A percentile compares a stretch with the other conserved stretches of the same genome.
phyloP scores from a whole-genome alignment of 2,329 filamentous ascomycete genomes.

The Alternaria brassicicola region DNA sequence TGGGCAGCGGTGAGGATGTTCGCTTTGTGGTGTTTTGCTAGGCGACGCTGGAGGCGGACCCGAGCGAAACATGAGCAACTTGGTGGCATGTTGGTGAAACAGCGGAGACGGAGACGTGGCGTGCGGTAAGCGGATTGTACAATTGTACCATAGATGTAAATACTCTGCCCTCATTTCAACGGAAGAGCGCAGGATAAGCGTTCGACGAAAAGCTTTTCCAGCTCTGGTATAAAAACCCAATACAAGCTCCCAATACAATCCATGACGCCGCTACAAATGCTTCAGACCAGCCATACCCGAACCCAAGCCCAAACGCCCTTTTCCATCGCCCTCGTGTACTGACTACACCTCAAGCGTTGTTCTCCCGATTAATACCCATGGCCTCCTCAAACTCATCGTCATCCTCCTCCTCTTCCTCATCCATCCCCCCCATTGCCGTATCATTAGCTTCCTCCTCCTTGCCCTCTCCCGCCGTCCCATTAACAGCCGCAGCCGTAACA shows the following conservation, averaged over 20 bases:
- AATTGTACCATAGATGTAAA: constrained; percentile 24
- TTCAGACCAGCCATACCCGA: neutral
- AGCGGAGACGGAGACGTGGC: too few relatives aligned
- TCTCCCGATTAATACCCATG: constrained; percentile 33
- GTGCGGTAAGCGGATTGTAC: too few relatives aligned
- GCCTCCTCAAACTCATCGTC: constrained; percentile 55
- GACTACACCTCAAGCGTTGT: neutral
- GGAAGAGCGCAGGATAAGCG: too few relatives aligned
- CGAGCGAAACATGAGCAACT: too few relatives aligned
- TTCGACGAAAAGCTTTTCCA: constrained; percentile 14
- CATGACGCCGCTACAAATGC: constrained; percentile 28
- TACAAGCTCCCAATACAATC: constrained; percentile 1
- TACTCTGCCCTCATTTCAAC: neutral
- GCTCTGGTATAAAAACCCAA: constrained; percentile 34
- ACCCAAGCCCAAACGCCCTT: constrained; percentile 2
- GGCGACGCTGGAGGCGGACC: too few relatives aligned
- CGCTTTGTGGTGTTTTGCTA: too few relatives aligned
- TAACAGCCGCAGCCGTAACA: constrained; percentile 26
- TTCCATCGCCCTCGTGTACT: neutral
- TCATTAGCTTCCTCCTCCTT: constrained; percentile 30
- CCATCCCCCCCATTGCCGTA: constrained; percentile 41
- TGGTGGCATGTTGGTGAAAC: too few relatives aligned
- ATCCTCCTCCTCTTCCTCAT: constrained; percentile 48
- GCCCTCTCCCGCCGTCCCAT: constrained; percentile 17
- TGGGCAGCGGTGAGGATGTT: too few relatives aligned